Evolutionary conservation across 495 filamentous ascomycete genomes (phyloP), one percentile per base, ranked within the genome.

Genomic region (Penicillium pulvis): DNA sequence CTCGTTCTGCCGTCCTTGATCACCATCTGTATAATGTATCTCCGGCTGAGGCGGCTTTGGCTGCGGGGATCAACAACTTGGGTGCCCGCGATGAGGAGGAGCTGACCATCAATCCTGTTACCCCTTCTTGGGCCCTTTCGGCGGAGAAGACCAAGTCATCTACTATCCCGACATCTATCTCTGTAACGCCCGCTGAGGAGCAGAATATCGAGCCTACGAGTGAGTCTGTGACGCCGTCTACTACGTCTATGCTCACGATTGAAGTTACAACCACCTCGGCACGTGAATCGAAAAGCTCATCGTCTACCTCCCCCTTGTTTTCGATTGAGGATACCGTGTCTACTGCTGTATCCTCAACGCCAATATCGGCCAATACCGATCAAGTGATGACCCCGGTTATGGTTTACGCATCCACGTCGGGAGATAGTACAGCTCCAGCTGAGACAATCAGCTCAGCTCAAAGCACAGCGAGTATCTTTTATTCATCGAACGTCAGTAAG

Each of bases 1-100:
- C 63, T 61, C 68, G 56, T 50, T 56, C 56, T 44, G 20, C 7
- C 9, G n/a, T 46, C 24, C 19, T 24, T 28, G 50, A 10, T 2
- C 2, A 36, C 33, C 3, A 42, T 35, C 14, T 3, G 12, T 30
- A 31, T n/a, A 2, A 53, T 26, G 39, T 24, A 23, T 51, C 57
- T 10, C n/a, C 12, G 1, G 39, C 59, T 7, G 41, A 23, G 30
- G 20, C 39, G 14, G 4, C 39, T 17, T 16, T 41, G 14, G 14
- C 39, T 17, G 16, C 5, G 14, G 39, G 39, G 12, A 17, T 7
- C 3, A 41, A 41, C 2, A n/a, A n/a, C 14, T 7, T 41, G 39
- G 39, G 4, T 41, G 14, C 14, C 1, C 39, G 39, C 39, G 28
- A 26, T 14, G 20, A 41, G 9, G 45, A 20, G 12, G 31, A 42